Percentiles rank a stretch among this genome's conserved stretches.
These are phyloP conservation scores for Fusarium nurragi DNA, from an alignment of 2,329 filamentous ascomycete species.

Conservation along the genomic window DNA sequence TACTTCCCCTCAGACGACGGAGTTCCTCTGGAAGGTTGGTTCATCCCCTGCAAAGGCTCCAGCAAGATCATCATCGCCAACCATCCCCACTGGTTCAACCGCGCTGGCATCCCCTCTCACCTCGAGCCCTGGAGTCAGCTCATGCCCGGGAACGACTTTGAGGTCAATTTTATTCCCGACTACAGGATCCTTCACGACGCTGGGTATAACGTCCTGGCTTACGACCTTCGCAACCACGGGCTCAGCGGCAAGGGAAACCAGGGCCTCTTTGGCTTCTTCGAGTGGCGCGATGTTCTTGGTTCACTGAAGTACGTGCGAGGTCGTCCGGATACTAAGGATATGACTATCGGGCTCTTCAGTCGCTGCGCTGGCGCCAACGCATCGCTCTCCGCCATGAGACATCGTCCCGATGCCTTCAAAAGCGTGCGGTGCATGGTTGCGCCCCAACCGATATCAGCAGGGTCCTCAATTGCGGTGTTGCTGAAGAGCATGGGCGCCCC, in stretches of 20 bases:
- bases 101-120: conserved; percentile 23
- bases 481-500: conserved; percentile 15
- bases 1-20: conserved; percentile 29
- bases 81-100: conserved; percentile 32
- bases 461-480: conserved; percentile 1
- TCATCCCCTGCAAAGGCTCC: conserved; percentile 21
- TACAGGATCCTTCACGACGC: conserved; percentile 33
- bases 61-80: conserved; percentile 32
- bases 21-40: conserved; percentile 26
- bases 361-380: conserved; percentile 28
- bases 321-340: neutral
- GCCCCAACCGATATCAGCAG: conserved; percentile 13
- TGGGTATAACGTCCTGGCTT: conserved; percentile 25
- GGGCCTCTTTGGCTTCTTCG: conserved; percentile 29
- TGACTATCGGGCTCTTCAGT: conserved; percentile 27
- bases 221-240: conserved; percentile 29
- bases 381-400: conserved; percentile 10
- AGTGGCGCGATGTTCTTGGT: conserved; percentile 28
- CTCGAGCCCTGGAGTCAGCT: conserved; percentile 19
- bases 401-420: conserved; percentile 16
- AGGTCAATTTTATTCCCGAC: conserved; percentile 31
- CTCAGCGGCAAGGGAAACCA: conserved; percentile 22
- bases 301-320: conserved; percentile 21
- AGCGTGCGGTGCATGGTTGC: conserved; percentile 24
- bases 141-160: conserved; percentile 28